Base-by-base conservation (phyloP, 2,329 filamentous ascomycete species). In the Fusarium sp. region DNA sequence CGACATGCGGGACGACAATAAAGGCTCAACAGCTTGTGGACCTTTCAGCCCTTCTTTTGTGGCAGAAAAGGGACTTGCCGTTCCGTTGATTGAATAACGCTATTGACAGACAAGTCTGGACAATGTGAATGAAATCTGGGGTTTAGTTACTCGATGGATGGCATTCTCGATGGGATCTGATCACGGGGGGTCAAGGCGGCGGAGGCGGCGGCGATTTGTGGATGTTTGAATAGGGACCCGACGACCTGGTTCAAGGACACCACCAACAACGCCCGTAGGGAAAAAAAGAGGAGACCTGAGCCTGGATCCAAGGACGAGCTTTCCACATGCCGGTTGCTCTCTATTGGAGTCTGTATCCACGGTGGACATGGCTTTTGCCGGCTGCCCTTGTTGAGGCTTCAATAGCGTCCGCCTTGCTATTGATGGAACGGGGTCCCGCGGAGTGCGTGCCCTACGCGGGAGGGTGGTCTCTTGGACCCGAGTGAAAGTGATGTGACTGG, bases 1-100 rank as follows among this genome's bases (percentile, higher is more conserved):
- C 50, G 11, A 27, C 56, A 52, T 29, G 29, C 27, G 43, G 35
- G 58, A 63, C 58, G 20, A 45, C 33, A 39, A 54, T 27, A 37
- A 50, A 29, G 45, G 37, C 35, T 48, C 65, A 73, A 57, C 65
- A 61, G 65, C 74, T 43, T 43, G 72, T 64, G 63, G 68, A 69
- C 54, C 31, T 37, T 18, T 45, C 27, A 31, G 48, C 24, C 48
- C 9, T 27, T n/a, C 29, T 11, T 27, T 27, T 33, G 68, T 52
- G 68, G 57, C 45, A 66, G 64, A 24, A 24, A 52, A 48, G 16
- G 16, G 22, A 66, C 64, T 41, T 68, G 45, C 43, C 33, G 54
- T 41, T 41, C 33, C 58, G 18, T 52, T 27, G 18, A 37, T 41
- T 37, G 10, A 39, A 18, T 31, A 20, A 52, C 48, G 16, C 48